These are phyloP conservation scores for Bolboschoenoplectus hybrid DNA, from an alignment of 202 grass and related monocot genomes.

Conservation along the genomic window DNA sequence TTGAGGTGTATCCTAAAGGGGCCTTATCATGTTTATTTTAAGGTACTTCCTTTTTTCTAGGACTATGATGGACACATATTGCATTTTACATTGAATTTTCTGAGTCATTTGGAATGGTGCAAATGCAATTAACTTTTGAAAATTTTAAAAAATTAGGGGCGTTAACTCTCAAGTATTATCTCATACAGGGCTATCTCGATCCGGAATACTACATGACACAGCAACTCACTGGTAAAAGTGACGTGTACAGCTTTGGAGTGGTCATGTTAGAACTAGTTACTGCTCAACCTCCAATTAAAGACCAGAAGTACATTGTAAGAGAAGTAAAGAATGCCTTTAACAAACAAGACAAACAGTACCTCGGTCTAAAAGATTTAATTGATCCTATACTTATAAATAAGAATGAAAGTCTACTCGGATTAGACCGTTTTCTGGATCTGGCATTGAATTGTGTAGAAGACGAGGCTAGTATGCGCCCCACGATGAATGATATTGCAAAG, in stretches of 20 bases:
- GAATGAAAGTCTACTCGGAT: slow-evolving; percentile 41
- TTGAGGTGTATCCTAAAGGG: neutral
- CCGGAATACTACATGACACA: slow-evolving; percentile 86
- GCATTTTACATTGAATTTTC: neutral
- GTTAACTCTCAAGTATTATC: slow-evolving; percentile 24
- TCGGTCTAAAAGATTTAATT: slow-evolving; percentile 72
- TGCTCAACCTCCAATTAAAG: slow-evolving; percentile 57
- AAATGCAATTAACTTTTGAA: neutral
- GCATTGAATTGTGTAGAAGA: slow-evolving; percentile 64
- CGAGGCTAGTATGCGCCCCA: slow-evolving; percentile 43
- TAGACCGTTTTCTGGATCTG: slow-evolving; percentile 58
- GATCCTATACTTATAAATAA: slow-evolving; percentile 57
- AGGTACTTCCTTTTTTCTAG: slow-evolving; percentile 5
- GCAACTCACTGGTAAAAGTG: slow-evolving; percentile 78
- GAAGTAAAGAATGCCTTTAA: slow-evolving; percentile 65
- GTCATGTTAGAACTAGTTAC: slow-evolving; percentile 74
- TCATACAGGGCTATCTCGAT: slow-evolving; percentile 76
- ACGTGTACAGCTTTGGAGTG: slow-evolving; percentile 89
- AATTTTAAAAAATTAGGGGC: neutral
- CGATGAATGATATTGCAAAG: slow-evolving; percentile 66
- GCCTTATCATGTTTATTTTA: neutral
- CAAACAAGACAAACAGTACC: slow-evolving; percentile 51
- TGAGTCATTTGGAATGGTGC: neutral
- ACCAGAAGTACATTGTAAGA: slow-evolving; percentile 62
- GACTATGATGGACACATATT: neutral